phyloP scores from a whole-genome alignment of 208 protist species.

The Trypanosoma congolense region DNA sequence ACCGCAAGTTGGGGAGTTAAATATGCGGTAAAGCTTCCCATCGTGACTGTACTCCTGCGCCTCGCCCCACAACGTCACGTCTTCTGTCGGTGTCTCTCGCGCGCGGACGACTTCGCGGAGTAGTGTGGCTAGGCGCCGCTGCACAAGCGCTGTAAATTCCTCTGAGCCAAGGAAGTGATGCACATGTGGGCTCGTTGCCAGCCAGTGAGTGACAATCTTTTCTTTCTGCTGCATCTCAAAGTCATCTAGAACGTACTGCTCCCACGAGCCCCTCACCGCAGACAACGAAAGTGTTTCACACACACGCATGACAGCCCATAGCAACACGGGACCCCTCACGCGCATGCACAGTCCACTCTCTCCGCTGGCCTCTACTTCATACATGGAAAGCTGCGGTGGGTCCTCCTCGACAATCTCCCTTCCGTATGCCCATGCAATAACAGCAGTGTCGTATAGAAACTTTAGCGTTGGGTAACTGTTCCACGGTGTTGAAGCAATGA shows the following conservation, averaged over 20 bases:
- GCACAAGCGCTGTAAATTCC: slow-evolving; percentile 31
- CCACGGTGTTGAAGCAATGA: slow-evolving; percentile 36
- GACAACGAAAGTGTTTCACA: slow-evolving; percentile 24
- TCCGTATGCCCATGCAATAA: slow-evolving; percentile 24
- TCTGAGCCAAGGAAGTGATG: slow-evolving; percentile 32
- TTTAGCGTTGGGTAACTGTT: slow-evolving; percentile 72
- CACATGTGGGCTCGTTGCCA: slow-evolving; percentile 27
- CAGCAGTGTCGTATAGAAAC: slow-evolving; percentile 58
- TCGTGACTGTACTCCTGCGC: slow-evolving; percentile 54
- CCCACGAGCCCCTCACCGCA: slow-evolving; percentile 36
- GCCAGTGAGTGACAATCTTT: slow-evolving; percentile 33
- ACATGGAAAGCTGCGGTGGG: slow-evolving; percentile 24
- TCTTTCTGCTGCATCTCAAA: slow-evolving; percentile 34
- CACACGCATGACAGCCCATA: slow-evolving; percentile 37
- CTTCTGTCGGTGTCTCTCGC: slow-evolving; percentile 34
- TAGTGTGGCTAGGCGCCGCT: slow-evolving; percentile 38
- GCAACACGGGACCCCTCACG: slow-evolving; percentile 35
- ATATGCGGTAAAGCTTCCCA: slow-evolving; percentile 70
- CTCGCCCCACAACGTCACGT: slow-evolving; percentile 26
- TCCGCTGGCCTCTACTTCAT: slow-evolving; percentile 30
- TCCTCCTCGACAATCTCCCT: slow-evolving; percentile 22
- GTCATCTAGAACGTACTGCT: slow-evolving; percentile 57
- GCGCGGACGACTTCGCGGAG: slow-evolving; percentile 62
- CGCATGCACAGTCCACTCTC: slow-evolving; percentile 31
- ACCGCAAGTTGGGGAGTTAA: slow-evolving; percentile 52